These are phyloP conservation scores for Calocera viscosa DNA, from an alignment of 768 basidiomycete genomes.

Conservation along the genomic window DNA sequence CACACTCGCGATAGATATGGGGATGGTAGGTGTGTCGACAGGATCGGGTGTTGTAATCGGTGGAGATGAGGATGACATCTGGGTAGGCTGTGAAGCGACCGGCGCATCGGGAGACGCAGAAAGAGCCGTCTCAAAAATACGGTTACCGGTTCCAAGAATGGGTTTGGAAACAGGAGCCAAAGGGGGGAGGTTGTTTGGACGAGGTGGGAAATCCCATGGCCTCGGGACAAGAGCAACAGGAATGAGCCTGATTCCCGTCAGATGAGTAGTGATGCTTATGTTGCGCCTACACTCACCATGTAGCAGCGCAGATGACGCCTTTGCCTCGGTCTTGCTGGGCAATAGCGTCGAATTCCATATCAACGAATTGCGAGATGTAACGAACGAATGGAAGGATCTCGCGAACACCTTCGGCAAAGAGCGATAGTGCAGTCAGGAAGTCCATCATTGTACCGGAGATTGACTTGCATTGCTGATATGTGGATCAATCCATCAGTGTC, in stretches of 20 bases:
- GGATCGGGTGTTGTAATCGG: neutral
- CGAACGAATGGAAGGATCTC: slow-evolving; percentile 77
- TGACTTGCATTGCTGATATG: slow-evolving; percentile 42
- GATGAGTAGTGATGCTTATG: neutral
- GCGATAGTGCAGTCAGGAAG: slow-evolving; percentile 57
- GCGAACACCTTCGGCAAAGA: slow-evolving; percentile 60
- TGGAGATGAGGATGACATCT: neutral
- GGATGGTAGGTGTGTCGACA: neutral
- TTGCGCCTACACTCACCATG: slow-evolving; percentile 43
- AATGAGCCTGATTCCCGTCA: neutral
- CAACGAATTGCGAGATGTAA: slow-evolving; percentile 66
- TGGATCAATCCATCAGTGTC: neutral
- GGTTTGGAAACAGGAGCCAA: neutral
- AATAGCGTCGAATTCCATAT: slow-evolving; percentile 60
- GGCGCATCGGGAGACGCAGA: neutral
- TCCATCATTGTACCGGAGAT: slow-evolving; percentile 53
- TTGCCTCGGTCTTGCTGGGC: slow-evolving; percentile 49
- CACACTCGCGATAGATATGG: neutral
- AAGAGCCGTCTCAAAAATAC: neutral
- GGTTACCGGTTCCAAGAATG: neutral
- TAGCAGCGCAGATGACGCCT: slow-evolving; percentile 79
- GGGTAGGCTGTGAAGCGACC: neutral
- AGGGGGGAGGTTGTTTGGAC: neutral
- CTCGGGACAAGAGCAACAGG: slow-evolving; percentile 15
- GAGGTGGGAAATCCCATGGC: slow-evolving; percentile 18